Conservation (phyloP, 2,329 filamentous ascomycete genomes). For the Diaporthe eres region DNA sequence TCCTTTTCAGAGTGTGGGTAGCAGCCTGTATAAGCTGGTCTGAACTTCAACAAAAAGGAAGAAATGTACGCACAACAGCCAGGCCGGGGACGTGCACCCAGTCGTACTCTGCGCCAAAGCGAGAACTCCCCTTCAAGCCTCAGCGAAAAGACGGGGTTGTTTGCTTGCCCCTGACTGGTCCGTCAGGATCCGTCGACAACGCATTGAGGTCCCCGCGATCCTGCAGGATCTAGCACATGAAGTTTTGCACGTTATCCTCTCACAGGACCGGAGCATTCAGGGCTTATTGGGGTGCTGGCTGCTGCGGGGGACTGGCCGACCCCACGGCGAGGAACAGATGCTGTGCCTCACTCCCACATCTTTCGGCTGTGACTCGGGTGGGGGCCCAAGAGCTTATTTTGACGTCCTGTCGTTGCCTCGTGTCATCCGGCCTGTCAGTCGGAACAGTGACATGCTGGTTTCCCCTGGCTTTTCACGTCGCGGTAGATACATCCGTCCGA, state of each 20-base stretch:
- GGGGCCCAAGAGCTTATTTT: slow-evolving; percentile 1
- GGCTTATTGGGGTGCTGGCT: neutral
- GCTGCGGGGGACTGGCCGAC: neutral
- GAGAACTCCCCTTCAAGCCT: neutral
- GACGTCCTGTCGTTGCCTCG: neutral
- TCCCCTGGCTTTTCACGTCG: neutral
- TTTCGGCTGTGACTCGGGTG: neutral
- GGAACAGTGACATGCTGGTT: neutral
- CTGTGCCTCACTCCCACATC: slow-evolving; percentile 19
- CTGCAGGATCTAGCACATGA: neutral
- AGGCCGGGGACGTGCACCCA: no score
- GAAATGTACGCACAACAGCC: no score
- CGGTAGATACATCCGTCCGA: neutral
- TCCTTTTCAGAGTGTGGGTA: neutral
- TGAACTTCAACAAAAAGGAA: no score
- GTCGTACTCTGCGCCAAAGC: no score
- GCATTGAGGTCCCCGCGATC: neutral
- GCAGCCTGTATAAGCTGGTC: no score
- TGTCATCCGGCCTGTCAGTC: neutral
- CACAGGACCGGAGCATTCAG: no score
- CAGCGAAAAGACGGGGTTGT: neutral
- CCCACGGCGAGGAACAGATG: neutral
- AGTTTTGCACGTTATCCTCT: neutral
- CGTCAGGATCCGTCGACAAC: neutral
- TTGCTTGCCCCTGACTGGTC: neutral